Percentiles rank a stretch among this genome's conserved stretches.
phyloP scores from a whole-genome alignment of 331 rosid species.

The Pyracantha coccinea region DNA sequence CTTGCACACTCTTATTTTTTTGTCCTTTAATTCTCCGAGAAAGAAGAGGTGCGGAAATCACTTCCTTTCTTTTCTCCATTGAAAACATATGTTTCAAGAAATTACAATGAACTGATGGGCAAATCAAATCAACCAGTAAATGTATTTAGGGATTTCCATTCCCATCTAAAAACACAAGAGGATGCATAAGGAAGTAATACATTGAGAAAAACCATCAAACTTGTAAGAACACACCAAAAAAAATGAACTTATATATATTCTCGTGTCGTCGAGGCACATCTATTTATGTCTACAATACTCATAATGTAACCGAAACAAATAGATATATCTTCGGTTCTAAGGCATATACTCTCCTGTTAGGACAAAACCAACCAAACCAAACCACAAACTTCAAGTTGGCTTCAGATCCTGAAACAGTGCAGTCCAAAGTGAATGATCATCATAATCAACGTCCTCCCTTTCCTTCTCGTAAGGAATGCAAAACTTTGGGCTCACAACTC shows the following conservation, averaged over 20 bases:
- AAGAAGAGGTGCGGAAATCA: neutral
- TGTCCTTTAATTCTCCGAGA: neutral
- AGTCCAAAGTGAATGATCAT: conserved; percentile 70
- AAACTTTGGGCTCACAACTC: conserved; percentile 36
- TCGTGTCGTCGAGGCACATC: too few relatives aligned
- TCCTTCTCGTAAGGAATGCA: conserved; percentile 37
- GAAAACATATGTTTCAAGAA: neutral
- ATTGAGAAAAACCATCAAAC: neutral
- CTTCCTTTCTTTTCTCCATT: neutral
- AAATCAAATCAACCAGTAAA: neutral
- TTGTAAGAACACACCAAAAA: neutral
- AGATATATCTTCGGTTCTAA: too few relatives aligned
- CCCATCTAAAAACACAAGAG: neutral
- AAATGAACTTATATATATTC: neutral
- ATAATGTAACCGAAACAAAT: too few relatives aligned
- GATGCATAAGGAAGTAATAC: neutral
- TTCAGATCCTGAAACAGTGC: conserved; percentile 77
- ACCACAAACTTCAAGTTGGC: conserved; percentile 46
- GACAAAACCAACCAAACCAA: too few relatives aligned
- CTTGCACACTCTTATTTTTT: neutral
- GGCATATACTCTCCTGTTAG: neutral
- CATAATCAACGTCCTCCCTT: conserved; percentile 28
- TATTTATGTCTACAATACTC: too few relatives aligned
- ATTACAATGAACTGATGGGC: neutral
- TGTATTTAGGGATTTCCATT: neutral